phyloP scores from a whole-genome alignment of 148 eudicot species.

The Camellia lanceoleosa region DNA sequence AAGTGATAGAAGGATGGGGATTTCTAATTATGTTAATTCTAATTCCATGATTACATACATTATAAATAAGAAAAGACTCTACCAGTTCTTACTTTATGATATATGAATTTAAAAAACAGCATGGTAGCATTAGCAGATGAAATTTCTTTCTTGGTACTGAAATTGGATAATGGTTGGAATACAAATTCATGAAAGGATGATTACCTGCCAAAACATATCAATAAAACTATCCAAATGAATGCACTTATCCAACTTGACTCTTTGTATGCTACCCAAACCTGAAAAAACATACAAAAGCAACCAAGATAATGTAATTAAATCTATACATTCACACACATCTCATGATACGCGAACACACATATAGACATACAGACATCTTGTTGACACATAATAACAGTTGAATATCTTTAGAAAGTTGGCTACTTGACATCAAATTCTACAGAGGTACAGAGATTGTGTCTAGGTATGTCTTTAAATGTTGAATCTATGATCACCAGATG shows the following conservation, averaged over 20 bases:
- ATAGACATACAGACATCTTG: not conserved
- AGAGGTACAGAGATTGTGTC: not conserved
- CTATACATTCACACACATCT: not conserved
- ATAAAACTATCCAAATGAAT: constrained; percentile 51
- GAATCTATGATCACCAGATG: not conserved
- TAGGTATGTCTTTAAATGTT: not conserved
- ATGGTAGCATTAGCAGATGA: not conserved
- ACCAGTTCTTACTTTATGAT: not conserved
- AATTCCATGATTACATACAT: not conserved
- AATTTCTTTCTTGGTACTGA: not conserved
- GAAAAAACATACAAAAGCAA: constrained; percentile 16
- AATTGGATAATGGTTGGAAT: not conserved
- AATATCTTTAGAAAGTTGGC: no score
- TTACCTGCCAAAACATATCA: constrained; percentile 73
- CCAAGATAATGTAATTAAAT: not conserved
- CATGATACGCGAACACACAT: not conserved
- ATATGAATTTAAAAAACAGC: no score
- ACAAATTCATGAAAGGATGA: not conserved
- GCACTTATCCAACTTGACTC: constrained; percentile 59
- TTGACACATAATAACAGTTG: not conserved
- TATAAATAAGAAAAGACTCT: no score
- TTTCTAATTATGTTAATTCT: no score
- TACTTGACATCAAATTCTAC: not conserved
- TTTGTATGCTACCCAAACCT: constrained; percentile 84
- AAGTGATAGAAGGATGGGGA: no score